A percentile compares a stretch with the other conserved stretches of the same genome.
These are phyloP conservation scores for Hippophae gyantsensis DNA, from an alignment of 306 rosid genomes.

Conservation along the genomic window DNA sequence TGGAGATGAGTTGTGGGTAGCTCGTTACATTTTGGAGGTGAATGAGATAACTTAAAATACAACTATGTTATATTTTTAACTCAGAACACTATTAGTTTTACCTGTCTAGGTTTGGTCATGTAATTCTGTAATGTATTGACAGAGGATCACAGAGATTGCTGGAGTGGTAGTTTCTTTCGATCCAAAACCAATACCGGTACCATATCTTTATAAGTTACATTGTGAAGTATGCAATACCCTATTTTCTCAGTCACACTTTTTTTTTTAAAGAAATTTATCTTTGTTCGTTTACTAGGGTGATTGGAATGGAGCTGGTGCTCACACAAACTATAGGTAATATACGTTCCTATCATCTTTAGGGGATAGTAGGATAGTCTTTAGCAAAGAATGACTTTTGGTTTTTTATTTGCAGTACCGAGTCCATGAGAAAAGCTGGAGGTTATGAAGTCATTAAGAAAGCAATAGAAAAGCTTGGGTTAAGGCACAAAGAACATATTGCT, in stretches of 20 bases:
- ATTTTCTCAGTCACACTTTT: neutral
- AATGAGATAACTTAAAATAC: neutral
- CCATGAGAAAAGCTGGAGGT: conserved; percentile 76
- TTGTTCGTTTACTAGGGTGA: conserved; percentile 48
- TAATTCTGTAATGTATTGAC: conserved; percentile 7
- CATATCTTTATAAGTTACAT: neutral
- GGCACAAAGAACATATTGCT: conserved; percentile 76
- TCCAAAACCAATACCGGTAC: conserved; percentile 92
- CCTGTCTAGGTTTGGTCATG: too few relatives aligned
- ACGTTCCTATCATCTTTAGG: neutral
- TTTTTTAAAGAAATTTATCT: neutral
- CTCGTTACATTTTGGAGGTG: conserved; percentile 90
- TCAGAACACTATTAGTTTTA: too few relatives aligned
- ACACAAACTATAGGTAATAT: conserved; percentile 77
- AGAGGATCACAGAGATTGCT: conserved; percentile 91
- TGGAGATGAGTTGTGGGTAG: conserved; percentile 76
- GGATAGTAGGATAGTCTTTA: neutral
- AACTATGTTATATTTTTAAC: too few relatives aligned
- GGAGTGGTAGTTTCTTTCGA: conserved; percentile 73
- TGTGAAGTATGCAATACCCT: neutral
- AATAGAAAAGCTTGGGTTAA: conserved; percentile 57
- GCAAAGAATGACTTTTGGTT: neutral
- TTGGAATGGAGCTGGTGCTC: conserved; percentile 99
- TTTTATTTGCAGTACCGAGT: conserved; percentile 51
- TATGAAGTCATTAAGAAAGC: conserved; percentile 69